These are phyloP conservation scores for Prunus davidiana DNA, from an alignment of 306 rosid species.

Conservation along the genomic window DNA sequence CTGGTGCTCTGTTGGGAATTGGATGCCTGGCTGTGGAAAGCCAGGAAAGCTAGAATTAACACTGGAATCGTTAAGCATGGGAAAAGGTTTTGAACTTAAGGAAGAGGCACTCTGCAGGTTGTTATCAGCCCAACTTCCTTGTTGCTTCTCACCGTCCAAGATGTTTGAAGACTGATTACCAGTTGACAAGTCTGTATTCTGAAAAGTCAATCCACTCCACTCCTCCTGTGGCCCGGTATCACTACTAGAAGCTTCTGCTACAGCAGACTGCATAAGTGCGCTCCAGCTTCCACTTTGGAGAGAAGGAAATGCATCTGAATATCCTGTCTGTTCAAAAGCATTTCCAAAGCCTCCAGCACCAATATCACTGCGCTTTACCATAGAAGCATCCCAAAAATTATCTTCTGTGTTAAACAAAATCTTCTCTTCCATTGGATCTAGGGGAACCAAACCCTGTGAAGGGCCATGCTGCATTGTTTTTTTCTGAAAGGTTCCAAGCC, in stretches of 20 bases:
- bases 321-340: constrained; percentile 24
- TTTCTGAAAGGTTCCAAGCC: constrained; percentile 38
- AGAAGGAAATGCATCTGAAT: constrained; percentile 35
- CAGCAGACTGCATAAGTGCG: constrained; percentile 68
- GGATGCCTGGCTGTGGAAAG: constrained; percentile 39
- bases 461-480: constrained; percentile 33
- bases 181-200: constrained; percentile 49
- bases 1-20: constrained; percentile 32
- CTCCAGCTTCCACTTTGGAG: constrained; percentile 62
- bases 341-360: constrained; percentile 37
- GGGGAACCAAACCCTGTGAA: constrained; percentile 44
- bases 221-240: constrained; percentile 58
- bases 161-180: constrained; percentile 50
- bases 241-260: constrained; percentile 64
- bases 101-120: constrained; percentile 45
- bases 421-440: constrained; percentile 60
- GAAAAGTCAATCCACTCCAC: constrained; percentile 67
- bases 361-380: constrained; percentile 31
- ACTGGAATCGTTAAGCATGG: constrained; percentile 41
- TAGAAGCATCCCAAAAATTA: constrained; percentile 40
- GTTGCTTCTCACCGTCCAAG: constrained; percentile 49
- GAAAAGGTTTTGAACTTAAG: constrained; percentile 37
- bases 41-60: constrained; percentile 47
- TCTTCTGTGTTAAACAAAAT: constrained; percentile 47
- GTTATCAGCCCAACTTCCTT: constrained; percentile 44